These are phyloP conservation scores for Solanum neorickii DNA, from an alignment of 257 asterid species.

Conservation along the genomic window DNA sequence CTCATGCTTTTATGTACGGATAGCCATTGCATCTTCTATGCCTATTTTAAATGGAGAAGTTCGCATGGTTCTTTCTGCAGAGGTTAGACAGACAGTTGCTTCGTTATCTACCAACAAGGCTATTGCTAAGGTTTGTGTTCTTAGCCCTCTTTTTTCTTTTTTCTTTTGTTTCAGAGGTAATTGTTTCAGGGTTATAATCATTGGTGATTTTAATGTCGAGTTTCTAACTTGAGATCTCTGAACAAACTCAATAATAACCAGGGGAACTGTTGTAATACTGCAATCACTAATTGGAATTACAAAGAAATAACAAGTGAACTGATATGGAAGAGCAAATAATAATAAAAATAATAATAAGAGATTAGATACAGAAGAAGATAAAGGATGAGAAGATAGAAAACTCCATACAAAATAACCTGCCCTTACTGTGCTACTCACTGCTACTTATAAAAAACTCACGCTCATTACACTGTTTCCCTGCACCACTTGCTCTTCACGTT, in stretches of 20 bases:
- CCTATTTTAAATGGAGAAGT: not conserved
- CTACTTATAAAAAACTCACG: not conserved
- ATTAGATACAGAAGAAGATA: not conserved
- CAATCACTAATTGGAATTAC: not conserved
- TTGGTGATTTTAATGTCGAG: not conserved
- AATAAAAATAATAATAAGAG: no score
- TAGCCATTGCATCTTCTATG: not conserved
- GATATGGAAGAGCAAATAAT: not conserved
- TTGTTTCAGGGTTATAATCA: not conserved
- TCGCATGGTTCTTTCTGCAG: conserved; percentile 19
- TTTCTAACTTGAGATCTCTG: not conserved
- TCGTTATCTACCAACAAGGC: conserved; percentile 24
- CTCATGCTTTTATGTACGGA: not conserved
- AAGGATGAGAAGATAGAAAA: not conserved
- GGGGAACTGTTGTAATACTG: not conserved
- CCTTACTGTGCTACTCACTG: not conserved
- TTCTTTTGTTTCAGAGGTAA: not conserved
- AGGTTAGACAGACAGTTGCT: conserved; percentile 45
- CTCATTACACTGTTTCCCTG: not conserved
- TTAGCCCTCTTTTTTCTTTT: not conserved
- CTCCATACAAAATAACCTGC: not conserved
- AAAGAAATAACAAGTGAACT: not conserved
- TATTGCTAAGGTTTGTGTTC: conserved; percentile 45
- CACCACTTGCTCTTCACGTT: not conserved
- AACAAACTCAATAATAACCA: not conserved